Evolutionary conservation across 495 filamentous ascomycete genomes (phyloP), one percentile per base, ranked within the genome.

Genomic region (Penicillium canescens): DNA sequence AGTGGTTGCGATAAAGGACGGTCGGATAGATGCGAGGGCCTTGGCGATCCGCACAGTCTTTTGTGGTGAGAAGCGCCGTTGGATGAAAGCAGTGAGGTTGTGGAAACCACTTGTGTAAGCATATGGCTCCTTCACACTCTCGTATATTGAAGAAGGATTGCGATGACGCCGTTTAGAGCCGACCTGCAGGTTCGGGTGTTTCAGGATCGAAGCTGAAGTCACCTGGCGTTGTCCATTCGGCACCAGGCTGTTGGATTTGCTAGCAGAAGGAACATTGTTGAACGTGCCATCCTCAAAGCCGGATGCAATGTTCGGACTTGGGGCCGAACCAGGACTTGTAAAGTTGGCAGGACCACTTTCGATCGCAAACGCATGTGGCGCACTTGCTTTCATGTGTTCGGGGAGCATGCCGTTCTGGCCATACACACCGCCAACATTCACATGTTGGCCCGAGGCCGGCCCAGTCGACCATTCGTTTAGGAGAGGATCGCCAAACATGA

Each of bases 61-160:
- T 34, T 82, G 80, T 6, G 77, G 77, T 5, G 75, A 61, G 65
- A 96, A 96, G 9, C 92, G 87, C 20, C 82, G 82, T 65, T 89
- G 84, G 11, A 98, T 79, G 56, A 90, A 85, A n/a, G 82, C 82
- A 48, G 88, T 92, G 41, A 98, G 79, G 52, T 84, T 87, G 74
- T 98, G 94, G 71, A 96, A 97, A 38, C 90, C 89, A 48, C 78
- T 82, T 2, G 90, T 90, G 63, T 98, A 97, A 8, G 88, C 83
- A 64, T 98, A 97, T 20, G 95, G 91, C 59, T 91, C 83, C 45
- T 86, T 90, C 59, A 98, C 91, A 38, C 83, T 87, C 49, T 89
- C 84, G 72, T 98, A 98, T 56, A 97, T 91, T 21, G 82, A 78
- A 0, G 87, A 91, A 5, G 92, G 87, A 57, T 96, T 91, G 34